Percentiles rank a stretch among this genome's conserved stretches.
Evolutionary conservation across 176 grass and related monocot genomes (phyloP).

Genomic region (Bolboschoenus planiculmis): DNA sequence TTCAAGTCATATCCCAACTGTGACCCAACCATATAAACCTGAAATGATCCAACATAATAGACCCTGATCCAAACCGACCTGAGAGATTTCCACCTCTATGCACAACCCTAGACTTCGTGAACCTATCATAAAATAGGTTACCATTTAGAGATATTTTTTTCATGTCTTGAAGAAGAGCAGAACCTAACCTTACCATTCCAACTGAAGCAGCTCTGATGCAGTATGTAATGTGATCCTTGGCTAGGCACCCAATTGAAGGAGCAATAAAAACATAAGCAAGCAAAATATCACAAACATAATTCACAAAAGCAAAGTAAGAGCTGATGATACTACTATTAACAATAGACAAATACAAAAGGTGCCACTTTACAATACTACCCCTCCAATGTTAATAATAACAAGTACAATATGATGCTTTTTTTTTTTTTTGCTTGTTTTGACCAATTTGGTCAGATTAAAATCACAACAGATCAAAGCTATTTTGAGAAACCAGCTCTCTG

Average conservation of each 20-base stretch:
- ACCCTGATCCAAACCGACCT: background rate
- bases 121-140: background rate
- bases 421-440: conserved; percentile 2
- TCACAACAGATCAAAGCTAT: background rate
- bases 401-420: background rate
- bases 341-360: background rate
- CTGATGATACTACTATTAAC: background rate
- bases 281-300: background rate
- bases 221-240: background rate
- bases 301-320: background rate
- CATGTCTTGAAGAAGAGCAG: background rate
- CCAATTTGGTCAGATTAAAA: conserved; percentile 15
- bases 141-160: background rate
- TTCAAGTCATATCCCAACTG: background rate
- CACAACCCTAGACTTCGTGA: background rate
- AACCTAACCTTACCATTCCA: background rate
- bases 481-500: background rate
- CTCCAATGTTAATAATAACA: conserved; percentile 8
- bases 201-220: background rate
- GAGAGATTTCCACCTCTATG: background rate
- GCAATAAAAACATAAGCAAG: background rate
- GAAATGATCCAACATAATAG: background rate
- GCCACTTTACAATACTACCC: background rate
- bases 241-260: background rate
- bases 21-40: background rate